Evolutionary conservation across 306 rosid species (phyloP).

Genomic region (Arachis hypogaea): DNA sequence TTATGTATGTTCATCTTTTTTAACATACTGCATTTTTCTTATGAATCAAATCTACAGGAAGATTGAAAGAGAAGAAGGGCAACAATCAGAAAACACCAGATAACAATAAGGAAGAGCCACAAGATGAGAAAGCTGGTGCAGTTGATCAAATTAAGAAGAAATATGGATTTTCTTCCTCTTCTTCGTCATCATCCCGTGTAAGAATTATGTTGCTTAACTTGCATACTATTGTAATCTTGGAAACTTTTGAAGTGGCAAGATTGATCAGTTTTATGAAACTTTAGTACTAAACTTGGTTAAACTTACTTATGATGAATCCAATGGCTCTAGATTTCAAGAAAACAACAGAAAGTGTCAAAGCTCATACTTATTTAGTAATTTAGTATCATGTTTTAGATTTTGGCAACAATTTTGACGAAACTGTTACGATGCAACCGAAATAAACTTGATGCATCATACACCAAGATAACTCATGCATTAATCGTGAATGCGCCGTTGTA

Average conservation of each 20-base stretch:
- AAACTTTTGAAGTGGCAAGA: conserved; percentile 4
- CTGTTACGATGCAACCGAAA: neutral
- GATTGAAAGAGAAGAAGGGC: conserved; percentile 67
- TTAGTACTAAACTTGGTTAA: neutral
- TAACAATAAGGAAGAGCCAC: conserved; percentile 56
- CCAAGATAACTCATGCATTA: neutral
- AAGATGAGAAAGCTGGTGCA: conserved; percentile 54
- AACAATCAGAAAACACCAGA: conserved; percentile 57
- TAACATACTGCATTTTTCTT: neutral
- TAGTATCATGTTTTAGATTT: neutral
- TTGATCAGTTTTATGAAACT: conserved; percentile 13
- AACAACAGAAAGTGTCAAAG: neutral
- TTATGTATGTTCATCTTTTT: conserved; percentile 21
- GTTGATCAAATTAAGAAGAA: conserved; percentile 78
- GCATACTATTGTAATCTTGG: neutral
- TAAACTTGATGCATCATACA: too few relatives aligned
- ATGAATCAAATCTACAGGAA: conserved; percentile 59
- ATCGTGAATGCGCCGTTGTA: conserved; percentile 42
- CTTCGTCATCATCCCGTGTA: conserved; percentile 58
- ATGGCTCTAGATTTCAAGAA: conserved; percentile 14
- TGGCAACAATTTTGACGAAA: neutral
- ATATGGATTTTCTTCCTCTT: conserved; percentile 69
- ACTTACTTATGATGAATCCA: conserved; percentile 1
- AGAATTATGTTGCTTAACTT: conserved; percentile 36
- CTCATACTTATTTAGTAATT: neutral